A percentile compares a stretch with the other conserved stretches of the same genome.
These are phyloP conservation scores for Diaporthe sp. DNA, from an alignment of 2,329 filamentous ascomycete species.

Conservation along the genomic window DNA sequence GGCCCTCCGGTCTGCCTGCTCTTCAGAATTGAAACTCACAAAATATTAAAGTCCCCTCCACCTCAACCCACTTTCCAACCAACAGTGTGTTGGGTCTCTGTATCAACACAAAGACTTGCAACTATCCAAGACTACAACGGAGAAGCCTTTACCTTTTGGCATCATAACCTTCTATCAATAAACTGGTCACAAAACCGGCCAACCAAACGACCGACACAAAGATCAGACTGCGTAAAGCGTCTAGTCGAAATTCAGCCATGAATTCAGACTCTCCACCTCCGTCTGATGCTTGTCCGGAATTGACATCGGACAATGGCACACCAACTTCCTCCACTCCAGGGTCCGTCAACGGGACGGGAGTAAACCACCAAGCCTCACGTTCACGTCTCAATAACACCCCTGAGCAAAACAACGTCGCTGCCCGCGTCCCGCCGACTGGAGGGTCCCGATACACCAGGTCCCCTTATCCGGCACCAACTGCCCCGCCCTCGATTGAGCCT, in stretches of 20 bases:
- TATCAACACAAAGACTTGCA: too few relatives aligned
- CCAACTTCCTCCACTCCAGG: not conserved
- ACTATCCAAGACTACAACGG: not conserved
- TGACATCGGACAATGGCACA: not conserved
- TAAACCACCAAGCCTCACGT: not conserved
- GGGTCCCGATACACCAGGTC: not conserved
- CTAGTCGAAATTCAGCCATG: not conserved
- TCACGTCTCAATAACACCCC: not conserved
- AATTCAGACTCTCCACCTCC: not conserved
- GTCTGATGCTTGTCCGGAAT: not conserved
- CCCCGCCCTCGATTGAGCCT: not conserved
- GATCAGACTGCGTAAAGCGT: not conserved
- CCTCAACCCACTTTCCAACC: too few relatives aligned
- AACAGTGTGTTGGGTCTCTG: too few relatives aligned
- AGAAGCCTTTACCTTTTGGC: not conserved
- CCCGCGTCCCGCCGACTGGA: not conserved
- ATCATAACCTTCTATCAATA: not conserved
- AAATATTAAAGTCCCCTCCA: too few relatives aligned
- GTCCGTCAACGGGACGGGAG: not conserved
- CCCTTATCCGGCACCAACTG: not conserved
- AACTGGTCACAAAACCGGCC: not conserved
- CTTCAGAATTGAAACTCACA: too few relatives aligned
- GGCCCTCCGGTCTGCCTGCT: too few relatives aligned
- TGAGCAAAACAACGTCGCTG: not conserved
- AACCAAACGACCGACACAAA: not conserved